Evolutionary conservation across 495 filamentous ascomycete genomes (phyloP), one percentile per base, ranked within the genome.

Genomic region (Penicillium lagena): DNA sequence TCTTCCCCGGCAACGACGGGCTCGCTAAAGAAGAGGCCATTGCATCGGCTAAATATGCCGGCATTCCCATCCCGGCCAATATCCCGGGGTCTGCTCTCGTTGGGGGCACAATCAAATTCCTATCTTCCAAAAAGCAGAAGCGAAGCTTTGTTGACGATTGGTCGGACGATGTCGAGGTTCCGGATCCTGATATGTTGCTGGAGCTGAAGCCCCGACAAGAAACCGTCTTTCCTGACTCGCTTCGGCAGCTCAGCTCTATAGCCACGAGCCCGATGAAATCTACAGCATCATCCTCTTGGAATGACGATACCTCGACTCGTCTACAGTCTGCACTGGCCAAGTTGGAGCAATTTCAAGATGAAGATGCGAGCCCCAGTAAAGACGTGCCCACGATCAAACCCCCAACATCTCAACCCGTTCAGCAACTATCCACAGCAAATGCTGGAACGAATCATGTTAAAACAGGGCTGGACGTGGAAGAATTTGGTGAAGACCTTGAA

Each of bases 41-140:
- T 54, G 79, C 84, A 12, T 87, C 88, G 4, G 93, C 89, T 34
- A 83, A 83, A 47, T 82, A 81, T 52, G 91, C 89, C 17, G 93
- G 93, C 39, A 96, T 98, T 41, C 91, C 93, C 27, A 82, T 98
- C 50, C 93, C 93, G 12, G 69, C 76, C 22, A 89, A 91, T 58
- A 83, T 97, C 11, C 89, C 93, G n/a, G 79, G 85, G 15, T 95
- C 91, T n/a, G 93, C 93, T 39, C 74, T 98, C 35, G 75, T 95
- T 52, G 93, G 91, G 35, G 93, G 93, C 38, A 90, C 89, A 9
- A 98, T 98, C 59, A 96, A 95, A 70, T 74, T 89, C 58, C 72
- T 98, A 7, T 89, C 89, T 37, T 86, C 82, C 52, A 82, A 83
- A 55, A 93, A 88, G 51, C 76, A 82, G 36, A 85, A 81, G 58